phyloP scores from a whole-genome alignment of 139 green algal species.

The Desmodesmus armatus region DNA sequence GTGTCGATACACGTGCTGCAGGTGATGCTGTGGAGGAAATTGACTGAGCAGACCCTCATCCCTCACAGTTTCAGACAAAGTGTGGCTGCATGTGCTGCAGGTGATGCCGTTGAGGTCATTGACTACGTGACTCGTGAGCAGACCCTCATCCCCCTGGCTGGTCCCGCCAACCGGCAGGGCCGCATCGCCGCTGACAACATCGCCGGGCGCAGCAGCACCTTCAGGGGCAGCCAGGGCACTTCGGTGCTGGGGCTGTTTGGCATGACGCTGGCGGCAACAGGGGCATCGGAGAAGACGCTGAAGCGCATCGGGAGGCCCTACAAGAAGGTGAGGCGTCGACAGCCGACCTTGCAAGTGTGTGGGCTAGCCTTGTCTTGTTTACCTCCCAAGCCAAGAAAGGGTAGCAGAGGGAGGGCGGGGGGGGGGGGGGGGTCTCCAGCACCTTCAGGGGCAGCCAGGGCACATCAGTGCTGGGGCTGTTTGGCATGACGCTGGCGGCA shows the following conservation, averaged over 20 bases:
- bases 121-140: constrained; percentile 61
- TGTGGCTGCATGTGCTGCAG: too few species aligned
- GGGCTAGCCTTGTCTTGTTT: neutral
- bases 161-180: constrained; percentile 60
- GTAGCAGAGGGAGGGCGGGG: too few species aligned
- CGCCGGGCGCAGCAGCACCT: constrained; percentile 35
- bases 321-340: too few species aligned
- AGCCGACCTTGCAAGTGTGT: too few species aligned
- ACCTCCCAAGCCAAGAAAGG: too few species aligned
- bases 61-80: too few species aligned
- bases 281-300: constrained; percentile 58
- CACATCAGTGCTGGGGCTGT: constrained; percentile 59
- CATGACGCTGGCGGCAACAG: constrained; percentile 56
- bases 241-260: constrained; percentile 60
- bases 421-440: too few species aligned
- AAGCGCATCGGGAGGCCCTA: constrained; percentile 38
- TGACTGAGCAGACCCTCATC: constrained; percentile 52
- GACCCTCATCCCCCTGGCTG: constrained; percentile 60
- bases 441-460: constrained; percentile 63
- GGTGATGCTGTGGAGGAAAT: too few species aligned
- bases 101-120: constrained; percentile 62
- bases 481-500: constrained; percentile 56
- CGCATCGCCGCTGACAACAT: constrained; percentile 62
- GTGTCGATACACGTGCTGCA: neutral
- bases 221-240: constrained; percentile 65